Conservation (phyloP, 176 grass and related monocot genomes). For the Eragrostis nindensis region DNA sequence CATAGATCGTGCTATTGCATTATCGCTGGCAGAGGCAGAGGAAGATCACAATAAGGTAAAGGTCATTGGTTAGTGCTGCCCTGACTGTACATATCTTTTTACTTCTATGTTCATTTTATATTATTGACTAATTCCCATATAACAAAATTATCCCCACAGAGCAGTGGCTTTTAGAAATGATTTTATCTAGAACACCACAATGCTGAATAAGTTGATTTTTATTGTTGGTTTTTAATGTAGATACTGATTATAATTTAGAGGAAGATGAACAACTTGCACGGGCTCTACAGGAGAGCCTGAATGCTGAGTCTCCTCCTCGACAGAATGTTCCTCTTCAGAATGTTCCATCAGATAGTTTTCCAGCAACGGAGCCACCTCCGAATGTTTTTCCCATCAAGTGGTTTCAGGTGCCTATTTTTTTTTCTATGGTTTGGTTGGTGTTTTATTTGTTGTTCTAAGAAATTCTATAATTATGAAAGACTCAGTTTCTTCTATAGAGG, state of each 20-base stretch:
- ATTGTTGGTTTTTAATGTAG: conserved; percentile 45
- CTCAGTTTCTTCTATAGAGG: too few species aligned
- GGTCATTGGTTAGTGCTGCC: conserved; percentile 65
- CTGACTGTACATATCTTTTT: neutral
- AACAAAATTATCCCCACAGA: conserved; percentile 27
- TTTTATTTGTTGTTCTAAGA: conserved; percentile 30
- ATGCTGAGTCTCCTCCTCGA: conserved; percentile 64
- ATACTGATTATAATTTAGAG: conserved; percentile 59
- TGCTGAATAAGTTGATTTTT: conserved; percentile 9
- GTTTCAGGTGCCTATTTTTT: conserved; percentile 61
- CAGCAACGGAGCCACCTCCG: conserved; percentile 22
- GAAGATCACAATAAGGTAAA: conserved; percentile 77
- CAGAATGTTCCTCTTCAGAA: conserved; percentile 46
- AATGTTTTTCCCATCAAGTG: conserved; percentile 44
- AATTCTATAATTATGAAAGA: neutral
- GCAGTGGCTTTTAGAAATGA: conserved; percentile 34
- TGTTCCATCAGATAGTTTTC: conserved; percentile 39
- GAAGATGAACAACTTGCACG: conserved; percentile 95
- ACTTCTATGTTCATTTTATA: conserved; percentile 25
- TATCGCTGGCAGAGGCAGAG: conserved; percentile 80
- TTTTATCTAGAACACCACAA: conserved; percentile 2
- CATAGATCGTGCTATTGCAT: conserved; percentile 84
- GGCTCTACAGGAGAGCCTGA: conserved; percentile 88
- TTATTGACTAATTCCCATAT: conserved; percentile 9
- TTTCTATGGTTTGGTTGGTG: conserved; percentile 5